Conservation (phyloP, 129 eudicot species). For the Centella asiatica region DNA sequence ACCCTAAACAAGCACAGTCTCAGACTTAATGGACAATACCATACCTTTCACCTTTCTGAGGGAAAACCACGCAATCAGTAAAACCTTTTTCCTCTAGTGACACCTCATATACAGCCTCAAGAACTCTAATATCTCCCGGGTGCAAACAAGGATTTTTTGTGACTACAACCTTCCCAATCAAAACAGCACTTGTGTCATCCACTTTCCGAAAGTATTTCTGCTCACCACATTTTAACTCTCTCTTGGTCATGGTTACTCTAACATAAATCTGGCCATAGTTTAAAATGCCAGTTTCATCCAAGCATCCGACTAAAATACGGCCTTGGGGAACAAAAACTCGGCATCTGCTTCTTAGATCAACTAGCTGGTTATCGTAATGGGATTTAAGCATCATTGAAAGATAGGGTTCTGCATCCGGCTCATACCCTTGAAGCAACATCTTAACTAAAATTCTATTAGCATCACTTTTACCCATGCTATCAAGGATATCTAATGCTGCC, state of each 20-base stretch:
- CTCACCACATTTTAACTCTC: constrained; percentile 37
- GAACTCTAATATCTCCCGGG: constrained; percentile 93
- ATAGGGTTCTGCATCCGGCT: constrained; percentile 69
- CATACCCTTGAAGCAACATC: constrained; percentile 71
- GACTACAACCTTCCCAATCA: constrained; percentile 79
- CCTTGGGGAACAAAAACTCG: constrained; percentile 80
- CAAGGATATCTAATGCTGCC: constrained; percentile 65
- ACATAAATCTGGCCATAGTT: constrained; percentile 74
- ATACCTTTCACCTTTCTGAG: constrained; percentile 88
- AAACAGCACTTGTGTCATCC: constrained; percentile 49
- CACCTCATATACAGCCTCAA: constrained; percentile 71
- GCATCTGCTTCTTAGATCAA: constrained; percentile 60
- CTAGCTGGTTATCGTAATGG: constrained; percentile 42
- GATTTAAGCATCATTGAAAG: constrained; percentile 76
- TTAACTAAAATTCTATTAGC: constrained; percentile 44
- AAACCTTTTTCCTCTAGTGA: constrained; percentile 45
- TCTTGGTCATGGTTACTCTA: constrained; percentile 50
- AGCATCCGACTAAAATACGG: constrained; percentile 75
- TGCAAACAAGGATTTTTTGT: constrained; percentile 93
- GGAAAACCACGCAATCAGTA: constrained; percentile 73
- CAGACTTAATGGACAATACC: background rate
- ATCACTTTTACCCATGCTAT: constrained; percentile 47
- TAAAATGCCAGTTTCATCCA: constrained; percentile 80
- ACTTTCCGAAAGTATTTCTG: constrained; percentile 42
- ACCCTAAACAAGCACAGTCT: background rate